Base-by-base conservation (phyloP, 768 basidiomycete species). In the Ramaria sp. region DNA sequence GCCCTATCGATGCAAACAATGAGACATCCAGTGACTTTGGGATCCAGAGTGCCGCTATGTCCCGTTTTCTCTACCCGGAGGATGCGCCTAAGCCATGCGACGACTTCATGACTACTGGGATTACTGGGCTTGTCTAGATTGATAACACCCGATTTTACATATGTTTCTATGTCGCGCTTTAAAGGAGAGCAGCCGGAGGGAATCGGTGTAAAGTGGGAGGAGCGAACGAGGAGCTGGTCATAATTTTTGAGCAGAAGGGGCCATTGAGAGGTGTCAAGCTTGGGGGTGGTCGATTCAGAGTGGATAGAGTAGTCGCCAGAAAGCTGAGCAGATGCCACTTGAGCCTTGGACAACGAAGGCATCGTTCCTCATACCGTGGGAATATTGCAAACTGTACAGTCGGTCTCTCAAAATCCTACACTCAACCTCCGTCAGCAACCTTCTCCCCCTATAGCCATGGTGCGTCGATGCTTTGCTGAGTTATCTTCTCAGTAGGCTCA, bases 41-140 rank as follows among this genome's bases (percentile, higher is more conserved):
- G 96, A 70, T 99, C 96, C 48, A 99, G 80, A 45, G 96, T 99
- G 62, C 96, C 96, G 59, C 93, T 96, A 73, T 99, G 96, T 42
- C 96, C 96, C 0, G 96, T 99, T 74, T 99, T 98, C 71, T 98
- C 96, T 24, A 88, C 91, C 20, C 94, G 84, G 54, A 99, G 71
- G 61, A 99, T 99, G n/a, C 96, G 83, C 64, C 94, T 81, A 61
- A 99, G 73, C 96, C 96, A 99, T 15, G 96, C 96, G 62, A 99
- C 96, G 54, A 99, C 96, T 77, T 99, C 96, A 71, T 99, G 96
- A 4, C 94, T 95, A 17, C 94, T 96, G 3, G 95, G 95, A 72
- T 98, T 99, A 33, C 95, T 97, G 22, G 96, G 96, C 68, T 99
- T 99, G 81, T 99, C 96, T 63, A 99, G 78, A 74, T 99, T 99